Percentiles rank a stretch among this genome's conserved stretches.
phyloP scores from a whole-genome alignment of 441 rosid genomes.

The Corymbia citriodora region DNA sequence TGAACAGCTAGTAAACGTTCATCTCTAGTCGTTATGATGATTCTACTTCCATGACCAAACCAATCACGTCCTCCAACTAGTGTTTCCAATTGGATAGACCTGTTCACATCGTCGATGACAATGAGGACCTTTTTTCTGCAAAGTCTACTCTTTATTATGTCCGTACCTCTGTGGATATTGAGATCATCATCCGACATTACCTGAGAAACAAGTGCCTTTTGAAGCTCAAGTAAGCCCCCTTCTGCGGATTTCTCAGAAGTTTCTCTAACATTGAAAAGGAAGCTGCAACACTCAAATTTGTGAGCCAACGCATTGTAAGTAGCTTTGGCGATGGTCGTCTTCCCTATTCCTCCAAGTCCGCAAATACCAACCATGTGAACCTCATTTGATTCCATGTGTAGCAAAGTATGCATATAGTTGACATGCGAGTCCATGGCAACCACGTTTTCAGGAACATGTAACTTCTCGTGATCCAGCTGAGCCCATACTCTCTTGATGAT shows the following conservation, averaged over 20 bases:
- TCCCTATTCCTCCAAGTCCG: constrained; percentile 3
- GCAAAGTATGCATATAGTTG: not conserved
- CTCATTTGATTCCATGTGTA: not conserved
- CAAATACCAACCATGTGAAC: not conserved
- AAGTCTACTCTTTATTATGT: not conserved
- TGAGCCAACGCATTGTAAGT: not conserved
- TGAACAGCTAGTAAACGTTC: not conserved
- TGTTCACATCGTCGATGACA: not conserved
- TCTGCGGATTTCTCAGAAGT: not conserved
- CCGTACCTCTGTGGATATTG: not conserved
- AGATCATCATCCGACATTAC: not conserved
- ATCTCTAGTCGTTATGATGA: not conserved
- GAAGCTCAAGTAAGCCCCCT: not conserved
- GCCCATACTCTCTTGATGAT: no score
- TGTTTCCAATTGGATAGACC: not conserved
- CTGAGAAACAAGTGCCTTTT: not conserved
- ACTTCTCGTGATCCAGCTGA: accelerated
- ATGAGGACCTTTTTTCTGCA: not conserved
- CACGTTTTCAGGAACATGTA: no score
- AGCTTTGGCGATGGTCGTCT: not conserved
- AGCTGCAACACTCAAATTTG: not conserved
- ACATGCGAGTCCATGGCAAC: no score
- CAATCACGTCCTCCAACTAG: not conserved
- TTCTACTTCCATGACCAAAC: not conserved
- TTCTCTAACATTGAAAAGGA: not conserved